Base-by-base conservation (phyloP, 208 protist genomes). In the Borovskyia barvae region DNA sequence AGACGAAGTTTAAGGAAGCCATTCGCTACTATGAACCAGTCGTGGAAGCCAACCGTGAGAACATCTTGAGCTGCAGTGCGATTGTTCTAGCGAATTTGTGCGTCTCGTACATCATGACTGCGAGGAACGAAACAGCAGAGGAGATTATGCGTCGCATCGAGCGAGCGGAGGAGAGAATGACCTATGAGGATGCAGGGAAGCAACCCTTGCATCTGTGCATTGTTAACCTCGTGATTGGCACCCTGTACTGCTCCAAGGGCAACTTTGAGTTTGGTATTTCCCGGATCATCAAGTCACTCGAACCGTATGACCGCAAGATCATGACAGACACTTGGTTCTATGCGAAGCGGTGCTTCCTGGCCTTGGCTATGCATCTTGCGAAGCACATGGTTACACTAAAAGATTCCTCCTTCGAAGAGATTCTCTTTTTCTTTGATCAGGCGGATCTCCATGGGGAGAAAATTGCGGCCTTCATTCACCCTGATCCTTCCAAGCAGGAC, bases 281-380 rank as follows among this genome's bases (percentile, higher is more conserved):
- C 7, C 89, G 97, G 53, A 92, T 98, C 43, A 98, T 99, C 59
- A 98, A 98, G 72, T 96, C 92, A 12, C 83, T 99, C 24, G 96
- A 98, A 63, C 96, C 96, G 9, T 98, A 97, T 68, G 82, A 96
- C 42, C 90, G 94, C 47, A 98, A 98, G 75, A 93, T 97, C 45
- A 97, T 97, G 92, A 97, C 92, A 0, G 93, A 97, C 79, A 98
- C 97, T 25, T 99, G 97, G 95, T 98, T 97, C 73, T 99, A 99
- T 69, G 91, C 97, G 5, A 99, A 99, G 77, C 82, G 94, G 15
- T 98, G 97, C 62, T 97, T 99, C 48, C 63, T 98, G 0, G 85
- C 93, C 2, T 80, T 98, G 22, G 77, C 87, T 2, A 97, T 98
- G 86, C 85, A 88, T 54, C 72, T 99, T n/a, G 95, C 95, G n/a